phyloP scores from a whole-genome alignment of 805 yeast species.

The Yarrowia porcina region DNA sequence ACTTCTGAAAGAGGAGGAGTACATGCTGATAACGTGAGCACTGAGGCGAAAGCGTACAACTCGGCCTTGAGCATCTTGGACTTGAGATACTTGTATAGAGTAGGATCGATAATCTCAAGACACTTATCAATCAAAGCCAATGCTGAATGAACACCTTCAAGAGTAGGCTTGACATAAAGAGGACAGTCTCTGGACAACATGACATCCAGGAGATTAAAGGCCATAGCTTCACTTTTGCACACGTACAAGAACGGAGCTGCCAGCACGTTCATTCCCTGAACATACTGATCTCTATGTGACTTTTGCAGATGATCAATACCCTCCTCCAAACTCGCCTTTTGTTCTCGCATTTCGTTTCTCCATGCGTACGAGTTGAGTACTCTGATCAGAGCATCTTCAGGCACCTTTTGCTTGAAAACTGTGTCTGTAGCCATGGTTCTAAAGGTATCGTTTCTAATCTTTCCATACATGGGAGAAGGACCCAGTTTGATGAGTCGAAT shows the following conservation, averaged over 20 bases:
- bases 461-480: conserved; percentile 56
- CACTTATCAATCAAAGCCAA: conserved; percentile 68
- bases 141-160: conserved; percentile 81
- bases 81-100: conserved; percentile 55
- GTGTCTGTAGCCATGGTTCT: conserved; percentile 77
- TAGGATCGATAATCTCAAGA: conserved; percentile 67
- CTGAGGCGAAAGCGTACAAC: conserved; percentile 74
- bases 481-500: conserved; percentile 52
- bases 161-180: conserved; percentile 67
- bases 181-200: conserved; percentile 67
- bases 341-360: conserved; percentile 28
- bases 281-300: conserved; percentile 49
- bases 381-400: conserved; percentile 66
- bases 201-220: conserved; percentile 65
- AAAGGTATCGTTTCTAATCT: conserved; percentile 81
- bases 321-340: not conserved
- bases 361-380: conserved; percentile 69
- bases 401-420: conserved; percentile 58
- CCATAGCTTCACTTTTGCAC: conserved; percentile 79
- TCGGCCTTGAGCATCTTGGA: conserved; percentile 74
- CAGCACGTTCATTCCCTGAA: conserved; percentile 89
- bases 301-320: conserved; percentile 8
- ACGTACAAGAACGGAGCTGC: conserved; percentile 80
- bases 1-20: conserved; percentile 80
- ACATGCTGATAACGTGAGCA: conserved; percentile 80